Base-by-base conservation (phyloP, 352 stramenopile genomes). In the Phytopythium helicoides region DNA sequence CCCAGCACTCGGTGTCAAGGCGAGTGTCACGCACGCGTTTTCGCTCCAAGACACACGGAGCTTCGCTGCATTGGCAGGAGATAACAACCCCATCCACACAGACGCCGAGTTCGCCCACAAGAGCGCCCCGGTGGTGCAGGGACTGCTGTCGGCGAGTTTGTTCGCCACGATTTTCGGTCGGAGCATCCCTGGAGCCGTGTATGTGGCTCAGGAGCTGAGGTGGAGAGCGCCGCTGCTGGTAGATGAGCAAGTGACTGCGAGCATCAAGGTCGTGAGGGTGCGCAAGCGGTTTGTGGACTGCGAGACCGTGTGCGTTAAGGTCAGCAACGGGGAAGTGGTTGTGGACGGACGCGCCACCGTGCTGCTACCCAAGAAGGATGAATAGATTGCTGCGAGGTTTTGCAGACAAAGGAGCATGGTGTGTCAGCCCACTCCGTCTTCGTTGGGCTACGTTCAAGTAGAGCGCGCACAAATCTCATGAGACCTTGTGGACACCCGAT, bases 151-250 rank as follows among this genome's bases (percentile, higher is more conserved):
- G 22, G 74, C 77, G 33, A 87, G 79, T 55, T 78, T 94, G 18
- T 92, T 94, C 50, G 81, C 84, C 25, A 89, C 84, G 22, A 89
- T 94, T 58, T 92, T 94, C 47, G 84, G 81, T 22, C 65, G 66
- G 21, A 75, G 72, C 25, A 73, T 92, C 51, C 84, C 84, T 0
- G 84, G 84, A 19, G 72, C 79, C 14, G 65, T 94, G 28, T 94
- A 94, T 64, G 63, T 90, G 19, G 76, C 75, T 38, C 84, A 94
- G 64, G 58, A 75, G 50, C 60, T 94, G 35, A 74, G 77, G 42
- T 94, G 81, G 71, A 71, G 73, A 26, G 41, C 65, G 15, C 76
- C 81, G 47, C 65, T 94, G 58, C 66, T 85, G 6, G 76, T 92
- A 14, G 66, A 79, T 48, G 81, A 92, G 47, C 40, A 59, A 2